Base-by-base conservation (phyloP, 2,329 filamentous ascomycete species). In the Cadophora sp. region DNA sequence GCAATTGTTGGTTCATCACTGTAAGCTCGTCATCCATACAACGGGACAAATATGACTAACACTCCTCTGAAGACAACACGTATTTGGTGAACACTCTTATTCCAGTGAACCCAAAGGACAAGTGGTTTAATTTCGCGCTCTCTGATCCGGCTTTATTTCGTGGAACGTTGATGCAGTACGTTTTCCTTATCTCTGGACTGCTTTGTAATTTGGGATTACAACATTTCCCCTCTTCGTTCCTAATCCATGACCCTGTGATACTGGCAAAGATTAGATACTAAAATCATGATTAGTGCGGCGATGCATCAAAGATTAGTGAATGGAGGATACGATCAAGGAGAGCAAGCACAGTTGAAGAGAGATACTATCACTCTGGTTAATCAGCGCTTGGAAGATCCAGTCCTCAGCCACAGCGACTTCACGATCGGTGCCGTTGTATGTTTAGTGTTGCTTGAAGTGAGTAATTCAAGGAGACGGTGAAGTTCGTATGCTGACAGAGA, bases 91-190 rank as follows among this genome's bases (percentile, higher is more conserved):
- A 58, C 36, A 58, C 55, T 3, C 20, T 58, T 8, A 58, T 58
- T 16, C 53, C 55, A 11, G 55, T 58, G 20, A 58, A 58, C 20
- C 55, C 55, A 9, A 58, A 58, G 16, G 36, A 58, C 20, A 43
- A 58, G 13, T 58, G 55, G 55, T 58, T 58, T 20, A 58, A 58
- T 18, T 58, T 43, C 36, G 55, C 55, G 14, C 41, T 58, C n/a
- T 41, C 33, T 24, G 55, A 58, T 16, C n/a, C 36, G 2, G 55
- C 55, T 24, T 39, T 58, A 27, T 58, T 58, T 14, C 20, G 22
- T 9, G 55, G n/a, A 24, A 58, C 55, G 4, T 43, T 58, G 55
- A 58, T 58, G 55, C 55, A 43, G 36, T 39, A 39, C 2, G 36
- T 39, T 9, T 39, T 30, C 27, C 27, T 30, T 6, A 3, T 3